Evolutionary conservation across 352 stramenopile species (phyloP), one percentile per base, ranked within the genome.

Genomic region (Globisporangium iwayamae): DNA sequence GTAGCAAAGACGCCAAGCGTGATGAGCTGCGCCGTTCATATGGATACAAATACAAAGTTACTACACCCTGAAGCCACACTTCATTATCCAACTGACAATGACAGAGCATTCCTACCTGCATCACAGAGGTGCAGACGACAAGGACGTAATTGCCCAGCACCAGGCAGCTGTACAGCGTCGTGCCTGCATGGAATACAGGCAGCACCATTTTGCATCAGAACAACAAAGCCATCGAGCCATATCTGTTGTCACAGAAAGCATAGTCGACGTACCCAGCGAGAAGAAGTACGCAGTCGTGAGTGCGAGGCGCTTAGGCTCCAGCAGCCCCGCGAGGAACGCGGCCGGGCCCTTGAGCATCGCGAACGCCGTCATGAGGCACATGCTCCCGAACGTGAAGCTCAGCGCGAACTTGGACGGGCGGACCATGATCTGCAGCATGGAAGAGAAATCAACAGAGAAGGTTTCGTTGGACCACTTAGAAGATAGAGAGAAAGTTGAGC

Each of bases 361-460:
- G 51, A 94, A 83, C 30, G 81, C 83, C 0, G 72, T 77, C 78
- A 94, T 90, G 11, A 73, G 78, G 59, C 78, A 91, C 46, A 92
- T 81, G 64, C 85, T 92, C 14, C 85, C 85, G 32, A 94, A 71
- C 20, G 85, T 91, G 58, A 94, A 92, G 63, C 83, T 92, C 41
- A 94, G 65, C 11, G 85, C 85, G 59, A 94, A 92, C 57, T 94
- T 94, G 52, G 83, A 92, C 36, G 85, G 85, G 10, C 83, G 80
- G 32, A 94, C 73, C 76, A 94, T 79, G 43, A 92, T 85, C 78
- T 88, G 70, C 38, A 70, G 47, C 4, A 30, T 4, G 14, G 18
- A 60, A 38, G 3, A 28, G 34, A 30, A 14, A 30, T 14, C 13
- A 0, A 36, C 39, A 18, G 13, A 41, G 36, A 41, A 11, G 9